Conservation (phyloP, 495 filamentous ascomycete genomes). For the Glutinoglossum americanum region DNA sequence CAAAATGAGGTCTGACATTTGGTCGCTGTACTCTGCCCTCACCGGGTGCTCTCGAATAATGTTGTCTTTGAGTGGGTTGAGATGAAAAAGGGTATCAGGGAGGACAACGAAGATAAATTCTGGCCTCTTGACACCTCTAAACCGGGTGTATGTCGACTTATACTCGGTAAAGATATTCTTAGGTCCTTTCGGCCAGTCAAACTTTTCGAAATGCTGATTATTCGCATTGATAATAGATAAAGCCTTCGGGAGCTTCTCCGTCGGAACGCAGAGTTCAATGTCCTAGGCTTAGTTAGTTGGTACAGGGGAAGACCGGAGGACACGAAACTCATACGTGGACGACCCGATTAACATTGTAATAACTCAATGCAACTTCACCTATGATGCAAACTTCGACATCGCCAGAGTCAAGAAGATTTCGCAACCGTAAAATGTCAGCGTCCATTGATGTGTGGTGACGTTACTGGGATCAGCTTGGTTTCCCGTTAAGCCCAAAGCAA, state of each 20-base stretch:
- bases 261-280: conserved; percentile 6
- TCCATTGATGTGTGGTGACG: not conserved
- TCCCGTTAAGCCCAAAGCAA: no score
- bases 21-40: not conserved
- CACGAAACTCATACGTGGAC: conserved; percentile 1
- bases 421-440: not conserved
- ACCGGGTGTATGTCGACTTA: conserved; percentile 3
- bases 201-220: not conserved
- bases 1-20: not conserved
- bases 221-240: not conserved
- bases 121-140: not conserved
- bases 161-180: conserved; percentile 4
- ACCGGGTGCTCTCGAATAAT: not conserved
- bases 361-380: conserved; percentile 4
- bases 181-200: not conserved
- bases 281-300: conserved; percentile 1
- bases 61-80: conserved; percentile 1
- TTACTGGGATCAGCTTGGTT: not conserved
- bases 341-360: conserved; percentile 5
- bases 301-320: not conserved
- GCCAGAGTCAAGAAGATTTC: not conserved
- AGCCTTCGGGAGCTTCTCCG: not conserved
- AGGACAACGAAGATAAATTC: conserved; percentile 1
- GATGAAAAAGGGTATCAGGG: conserved; percentile 1
- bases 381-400: not conserved